Evolutionary conservation across 2,329 filamentous ascomycete species (phyloP), one percentile per base, ranked within the genome.

Genomic region (Sclerotinia borealis): DNA sequence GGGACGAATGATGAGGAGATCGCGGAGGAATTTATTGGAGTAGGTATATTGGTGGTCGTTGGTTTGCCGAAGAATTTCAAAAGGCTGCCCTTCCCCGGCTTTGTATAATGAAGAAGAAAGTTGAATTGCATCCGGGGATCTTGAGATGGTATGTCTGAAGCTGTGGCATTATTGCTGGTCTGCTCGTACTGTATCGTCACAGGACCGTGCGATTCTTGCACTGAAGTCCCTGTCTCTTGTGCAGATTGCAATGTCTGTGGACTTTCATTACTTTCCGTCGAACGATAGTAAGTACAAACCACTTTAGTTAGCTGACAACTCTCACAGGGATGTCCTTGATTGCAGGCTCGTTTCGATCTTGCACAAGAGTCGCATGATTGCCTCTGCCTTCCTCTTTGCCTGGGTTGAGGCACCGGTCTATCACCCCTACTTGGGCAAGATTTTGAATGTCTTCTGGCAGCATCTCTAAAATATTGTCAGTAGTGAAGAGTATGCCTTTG

Each of bases 71-170:
- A 58, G n/a, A 25, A 58, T 22, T 36, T 41, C 31, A 58, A 45
- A 13, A 58, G 54, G 13, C 27, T 25, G 5, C 37, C 39, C 31
- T 9, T 34, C 19, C 51, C 60, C 3, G 60, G 52, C 27, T 31
- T 49, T 13, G 79, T 66, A 45, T 74, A 77, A 37, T 74, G 74
- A 4, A 77, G 69, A 43, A 74, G 51, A 48, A 63, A 63, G 19
- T 58, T 10, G 11, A 63, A 55, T 9, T 37, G 41, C 51, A 59
- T 41, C n/a, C 41, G 31, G 8, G 39, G 39, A 31, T 59, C 54
- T 36, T 58, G 39, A 25, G 39, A 9, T 45, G 54, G 29, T 22
- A 45, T 45, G n/a, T 41, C 41, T 25, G 27, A 15, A 45, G 39
- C 27, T 17, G 39, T 31, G 19, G 52, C 29, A 25, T 19, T 25